These are phyloP conservation scores for Colletotrichum tofieldiae DNA, from an alignment of 2,329 filamentous ascomycete species.

Conservation along the genomic window DNA sequence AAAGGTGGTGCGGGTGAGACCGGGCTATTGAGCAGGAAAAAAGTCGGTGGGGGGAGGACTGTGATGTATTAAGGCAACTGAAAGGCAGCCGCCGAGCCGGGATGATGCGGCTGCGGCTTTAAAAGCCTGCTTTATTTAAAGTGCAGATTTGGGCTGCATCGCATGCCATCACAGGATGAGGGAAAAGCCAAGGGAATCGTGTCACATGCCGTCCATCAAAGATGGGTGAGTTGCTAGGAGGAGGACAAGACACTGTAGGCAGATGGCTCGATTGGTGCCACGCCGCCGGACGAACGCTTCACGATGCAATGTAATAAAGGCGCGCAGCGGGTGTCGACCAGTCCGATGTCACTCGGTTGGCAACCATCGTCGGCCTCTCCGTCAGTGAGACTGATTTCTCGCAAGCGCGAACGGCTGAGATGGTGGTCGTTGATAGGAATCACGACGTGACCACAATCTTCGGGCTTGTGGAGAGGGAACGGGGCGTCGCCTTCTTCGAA, in stretches of 20 bases:
- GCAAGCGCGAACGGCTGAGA: no score
- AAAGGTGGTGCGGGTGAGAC: no score
- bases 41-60: no score
- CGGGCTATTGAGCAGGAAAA: no score
- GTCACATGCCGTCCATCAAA: neutral
- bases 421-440: neutral
- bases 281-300: neutral
- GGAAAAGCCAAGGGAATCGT: neutral
- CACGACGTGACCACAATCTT: neutral
- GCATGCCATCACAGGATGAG: neutral
- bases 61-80: no score
- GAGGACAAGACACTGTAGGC: neutral
- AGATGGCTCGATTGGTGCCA: neutral
- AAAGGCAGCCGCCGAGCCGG: neutral
- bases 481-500: no score
- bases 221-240: neutral
- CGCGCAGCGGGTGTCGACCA: neutral
- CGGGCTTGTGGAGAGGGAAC: no score
- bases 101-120: neutral
- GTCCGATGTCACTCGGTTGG: neutral
- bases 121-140: neutral
- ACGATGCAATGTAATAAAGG: neutral
- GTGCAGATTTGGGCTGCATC: neutral
- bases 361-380: neutral
- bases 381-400: neutral